Evolutionary conservation across 768 basidiomycete genomes (phyloP).

Genomic region (Coprinopsis cinerea): DNA sequence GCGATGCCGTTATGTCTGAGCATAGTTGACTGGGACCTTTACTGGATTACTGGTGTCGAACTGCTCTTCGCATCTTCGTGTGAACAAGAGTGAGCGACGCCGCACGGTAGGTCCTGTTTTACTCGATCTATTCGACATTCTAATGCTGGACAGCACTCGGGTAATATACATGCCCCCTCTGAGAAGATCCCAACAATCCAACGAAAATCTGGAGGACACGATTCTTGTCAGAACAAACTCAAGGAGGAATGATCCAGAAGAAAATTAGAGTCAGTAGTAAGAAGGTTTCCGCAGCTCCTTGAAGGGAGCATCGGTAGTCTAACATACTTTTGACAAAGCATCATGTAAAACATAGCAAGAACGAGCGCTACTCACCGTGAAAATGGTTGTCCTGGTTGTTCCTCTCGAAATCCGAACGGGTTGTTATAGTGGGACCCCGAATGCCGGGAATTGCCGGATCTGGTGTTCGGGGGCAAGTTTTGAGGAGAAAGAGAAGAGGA

Average conservation of each 20-base stretch:
- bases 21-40: too few relatives aligned
- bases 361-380: conserved; percentile 17
- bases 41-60: too few relatives aligned
- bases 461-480: conserved; percentile 11
- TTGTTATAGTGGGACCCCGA: conserved; percentile 1
- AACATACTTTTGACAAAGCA: conserved; percentile 45
- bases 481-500: neutral
- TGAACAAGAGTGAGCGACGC: too few relatives aligned
- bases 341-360: conserved; percentile 20
- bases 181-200: neutral
- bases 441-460: conserved; percentile 15
- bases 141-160: neutral
- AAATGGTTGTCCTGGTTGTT: neutral
- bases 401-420: conserved; percentile 4
- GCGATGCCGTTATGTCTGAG: too few relatives aligned
- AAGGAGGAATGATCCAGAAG: neutral
- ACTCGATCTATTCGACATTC: neutral
- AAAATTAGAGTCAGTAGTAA: conserved; percentile 19
- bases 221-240: conserved; percentile 2
- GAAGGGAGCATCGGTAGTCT: conserved; percentile 41
- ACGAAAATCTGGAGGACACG: neutral
- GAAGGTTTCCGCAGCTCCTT: conserved; percentile 34
- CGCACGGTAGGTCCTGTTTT: neutral
- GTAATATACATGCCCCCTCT: neutral
- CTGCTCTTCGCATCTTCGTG: too few relatives aligned